These are phyloP conservation scores for Halophytophthora polymorphica DNA, from an alignment of 352 stramenopile species.

Conservation along the genomic window DNA sequence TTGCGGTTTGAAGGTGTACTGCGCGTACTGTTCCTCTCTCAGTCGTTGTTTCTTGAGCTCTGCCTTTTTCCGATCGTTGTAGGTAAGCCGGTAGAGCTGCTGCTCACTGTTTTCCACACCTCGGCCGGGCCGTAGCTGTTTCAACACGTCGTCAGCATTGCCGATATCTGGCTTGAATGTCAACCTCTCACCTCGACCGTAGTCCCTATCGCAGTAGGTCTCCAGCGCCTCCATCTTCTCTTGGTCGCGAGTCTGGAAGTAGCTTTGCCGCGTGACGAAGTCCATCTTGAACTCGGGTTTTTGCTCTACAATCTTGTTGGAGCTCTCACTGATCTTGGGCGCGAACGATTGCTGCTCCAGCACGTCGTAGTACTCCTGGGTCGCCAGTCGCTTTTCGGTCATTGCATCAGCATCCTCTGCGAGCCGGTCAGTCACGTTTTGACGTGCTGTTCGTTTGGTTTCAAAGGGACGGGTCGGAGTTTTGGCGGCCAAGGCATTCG, in stretches of 20 bases:
- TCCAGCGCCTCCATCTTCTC: slow-evolving; percentile 57
- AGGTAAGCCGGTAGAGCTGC: slow-evolving; percentile 65
- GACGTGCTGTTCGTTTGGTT: slow-evolving; percentile 5
- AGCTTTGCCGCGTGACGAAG: slow-evolving; percentile 66
- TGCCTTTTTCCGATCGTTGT: slow-evolving; percentile 53
- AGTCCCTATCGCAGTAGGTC: slow-evolving; percentile 32
- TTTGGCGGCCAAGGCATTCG: slow-evolving; percentile 34
- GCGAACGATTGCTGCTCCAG: slow-evolving; percentile 56
- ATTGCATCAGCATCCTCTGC: slow-evolving; percentile 44
- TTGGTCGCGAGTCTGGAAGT: slow-evolving; percentile 65
- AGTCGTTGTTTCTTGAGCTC: slow-evolving; percentile 62
- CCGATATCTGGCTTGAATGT: slow-evolving; percentile 81
- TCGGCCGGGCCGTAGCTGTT: slow-evolving; percentile 59
- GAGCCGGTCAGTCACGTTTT: slow-evolving; percentile 54
- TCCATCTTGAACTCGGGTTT: slow-evolving; percentile 78
- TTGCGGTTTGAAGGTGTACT: slow-evolving; percentile 73
- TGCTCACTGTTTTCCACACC: slow-evolving; percentile 52
- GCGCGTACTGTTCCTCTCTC: slow-evolving; percentile 45
- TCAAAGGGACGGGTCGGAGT: slow-evolving; percentile 5
- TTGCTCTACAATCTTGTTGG: slow-evolving; percentile 43
- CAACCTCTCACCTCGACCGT: slow-evolving; percentile 27
- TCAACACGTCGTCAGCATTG: slow-evolving; percentile 64
- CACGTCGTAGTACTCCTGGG: slow-evolving; percentile 72
- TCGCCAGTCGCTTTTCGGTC: slow-evolving; percentile 43
- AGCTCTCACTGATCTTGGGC: slow-evolving; percentile 59